Base-by-base conservation (phyloP, 306 rosid species). In the Boehmeria nivea region DNA sequence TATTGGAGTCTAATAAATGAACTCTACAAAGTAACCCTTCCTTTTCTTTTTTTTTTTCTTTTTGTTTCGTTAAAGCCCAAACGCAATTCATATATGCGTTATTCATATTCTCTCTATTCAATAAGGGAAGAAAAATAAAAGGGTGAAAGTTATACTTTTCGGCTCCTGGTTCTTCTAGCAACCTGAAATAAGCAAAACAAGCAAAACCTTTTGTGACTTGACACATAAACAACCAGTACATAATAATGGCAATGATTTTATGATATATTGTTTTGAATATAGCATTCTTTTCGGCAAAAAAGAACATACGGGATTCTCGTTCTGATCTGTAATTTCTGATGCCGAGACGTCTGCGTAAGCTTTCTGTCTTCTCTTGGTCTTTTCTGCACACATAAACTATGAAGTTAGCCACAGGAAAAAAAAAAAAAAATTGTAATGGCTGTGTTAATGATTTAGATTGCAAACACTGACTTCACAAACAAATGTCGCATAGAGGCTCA, bases 251-350 rank as follows among this genome's bases (percentile, higher is more conserved):
- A 39, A 34, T 42, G 6, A 21, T 39, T 42, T 6, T 2, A 40
- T 59, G 27, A 31, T 31, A 4, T 4, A 31, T 4, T 10, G 36
- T 40, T 4, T 33, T 11, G 17, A 40, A 8, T 14, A 0, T 40
- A 11, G 45, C 45, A 40, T 40, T n/a, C 16, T n/a, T 40, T 3
- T 10, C 12, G 17, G 45, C 12, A 40, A 31, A 27, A 3, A 56
- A 24, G 22, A 33, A 53, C 76, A 74, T 71, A 70, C 84, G 40
- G 64, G 64, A 46, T 65, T 20, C 43, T 45, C 48, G 15, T 71
- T 68, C 12, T 37, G 26, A 60, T 77, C 31, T 25, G 73, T 66
- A 61, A 72, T 77, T 74, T 74, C 83, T 34, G 88, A 81, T 48
- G 65, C 76, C 1, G 71, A 63, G 23, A 75, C 58, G 25, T 67